Conservation (phyloP, 768 basidiomycete genomes). For the Suillus bovinus region DNA sequence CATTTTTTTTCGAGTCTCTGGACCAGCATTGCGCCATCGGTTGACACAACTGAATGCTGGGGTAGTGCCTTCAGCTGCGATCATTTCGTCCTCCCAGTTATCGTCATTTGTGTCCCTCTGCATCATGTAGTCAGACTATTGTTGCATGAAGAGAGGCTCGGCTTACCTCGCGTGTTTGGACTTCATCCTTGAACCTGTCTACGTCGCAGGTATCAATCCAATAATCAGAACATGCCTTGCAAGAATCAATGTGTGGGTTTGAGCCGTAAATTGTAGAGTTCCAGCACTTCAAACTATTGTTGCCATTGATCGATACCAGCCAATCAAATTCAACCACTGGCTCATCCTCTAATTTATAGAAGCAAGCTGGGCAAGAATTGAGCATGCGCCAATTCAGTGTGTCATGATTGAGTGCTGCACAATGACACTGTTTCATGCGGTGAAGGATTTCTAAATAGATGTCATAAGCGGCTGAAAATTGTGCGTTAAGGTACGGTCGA, state of each 20-base stretch:
- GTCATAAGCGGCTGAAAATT: neutral
- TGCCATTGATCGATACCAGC: neutral
- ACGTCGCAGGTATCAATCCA: neutral
- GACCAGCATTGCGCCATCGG: neutral
- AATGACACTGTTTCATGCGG: neutral
- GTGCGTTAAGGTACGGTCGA: neutral
- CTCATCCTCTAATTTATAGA: neutral
- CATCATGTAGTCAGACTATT: neutral
- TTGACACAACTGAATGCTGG: neutral
- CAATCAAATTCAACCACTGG: neutral
- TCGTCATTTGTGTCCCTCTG: neutral
- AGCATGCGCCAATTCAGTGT: neutral
- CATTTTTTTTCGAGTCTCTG: neutral
- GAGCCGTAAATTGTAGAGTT: neutral
- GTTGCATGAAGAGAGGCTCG: neutral
- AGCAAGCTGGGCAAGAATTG: neutral
- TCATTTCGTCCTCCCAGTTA: neutral
- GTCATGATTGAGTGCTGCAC: neutral
- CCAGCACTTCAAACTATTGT: neutral
- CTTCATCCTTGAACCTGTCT: neutral
- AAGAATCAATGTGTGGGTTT: neutral
- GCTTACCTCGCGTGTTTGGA: neutral
- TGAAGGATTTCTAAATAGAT: neutral
- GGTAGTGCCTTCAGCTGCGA: neutral
- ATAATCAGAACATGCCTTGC: neutral